A percentile compares a stretch with the other conserved stretches of the same genome.
These are phyloP conservation scores for Neospermospora avenae DNA, from an alignment of 2,329 filamentous ascomycete genomes.

Conservation along the genomic window DNA sequence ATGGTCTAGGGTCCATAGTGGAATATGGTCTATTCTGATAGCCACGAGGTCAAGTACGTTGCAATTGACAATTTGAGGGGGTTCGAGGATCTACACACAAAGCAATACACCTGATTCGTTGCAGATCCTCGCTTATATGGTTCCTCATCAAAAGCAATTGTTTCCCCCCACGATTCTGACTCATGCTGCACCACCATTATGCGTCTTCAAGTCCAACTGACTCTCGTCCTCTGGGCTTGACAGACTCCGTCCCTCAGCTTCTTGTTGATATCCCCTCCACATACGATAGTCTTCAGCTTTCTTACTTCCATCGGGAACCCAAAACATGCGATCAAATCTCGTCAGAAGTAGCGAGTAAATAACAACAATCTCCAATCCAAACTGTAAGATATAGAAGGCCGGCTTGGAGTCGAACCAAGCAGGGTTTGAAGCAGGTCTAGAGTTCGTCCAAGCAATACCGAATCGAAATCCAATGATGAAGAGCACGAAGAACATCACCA, in stretches of 20 bases:
- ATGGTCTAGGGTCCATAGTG: no score
- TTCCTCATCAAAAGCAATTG: no score
- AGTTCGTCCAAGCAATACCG: slow-evolving; percentile 51
- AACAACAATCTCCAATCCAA: slow-evolving; percentile 65
- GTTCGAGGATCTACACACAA: no score
- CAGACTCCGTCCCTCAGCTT: not conserved
- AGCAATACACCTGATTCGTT: no score
- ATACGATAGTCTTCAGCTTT: slow-evolving; percentile 45
- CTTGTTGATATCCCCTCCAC: not conserved
- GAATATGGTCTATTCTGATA: no score
- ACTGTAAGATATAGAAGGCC: not conserved
- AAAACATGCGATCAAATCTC: slow-evolving; percentile 65
- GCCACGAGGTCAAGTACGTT: no score
- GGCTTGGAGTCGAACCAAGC: slow-evolving; percentile 52
- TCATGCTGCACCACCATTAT: not conserved
- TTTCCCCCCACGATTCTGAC: no score
- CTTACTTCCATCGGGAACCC: slow-evolving; percentile 66
- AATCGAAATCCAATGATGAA: slow-evolving; percentile 68
- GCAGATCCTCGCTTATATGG: no score
- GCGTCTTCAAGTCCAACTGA: not conserved
- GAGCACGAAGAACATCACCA: slow-evolving; percentile 50
- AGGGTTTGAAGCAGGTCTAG: slow-evolving; percentile 48
- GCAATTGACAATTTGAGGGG: no score
- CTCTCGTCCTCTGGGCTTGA: not conserved
- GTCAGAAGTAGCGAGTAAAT: slow-evolving; percentile 58